These are phyloP conservation scores for Psilocybe cubensis DNA, from an alignment of 768 basidiomycete species.

Conservation along the genomic window DNA sequence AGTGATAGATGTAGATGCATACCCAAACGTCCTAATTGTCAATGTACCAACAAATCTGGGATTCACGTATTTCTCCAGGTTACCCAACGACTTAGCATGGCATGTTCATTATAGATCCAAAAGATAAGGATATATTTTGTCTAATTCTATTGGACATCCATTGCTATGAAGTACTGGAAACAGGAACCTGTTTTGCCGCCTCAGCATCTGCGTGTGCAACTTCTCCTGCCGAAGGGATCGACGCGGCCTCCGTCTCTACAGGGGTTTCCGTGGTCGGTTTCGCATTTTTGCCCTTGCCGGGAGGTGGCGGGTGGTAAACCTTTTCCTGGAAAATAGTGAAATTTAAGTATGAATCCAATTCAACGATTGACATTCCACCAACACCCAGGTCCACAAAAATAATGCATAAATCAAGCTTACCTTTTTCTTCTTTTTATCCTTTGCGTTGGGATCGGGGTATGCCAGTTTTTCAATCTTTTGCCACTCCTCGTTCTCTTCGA, in stretches of 20 bases:
- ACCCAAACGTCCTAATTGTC: no score
- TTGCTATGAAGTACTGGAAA: background rate
- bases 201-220: conserved; percentile 17
- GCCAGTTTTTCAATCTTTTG: conserved; percentile 75
- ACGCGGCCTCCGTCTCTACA: conserved; percentile 7
- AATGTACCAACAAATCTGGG: no score
- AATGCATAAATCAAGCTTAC: conserved; percentile 51
- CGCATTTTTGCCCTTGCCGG: conserved; percentile 73
- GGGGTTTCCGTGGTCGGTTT: conserved; percentile 19
- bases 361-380: background rate
- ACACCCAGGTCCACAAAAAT: no score
- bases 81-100: no score
- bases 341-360: background rate
- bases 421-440: conserved; percentile 68
- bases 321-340: conserved; percentile 56
- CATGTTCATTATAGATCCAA: no score
- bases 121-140: background rate
- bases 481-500: conserved; percentile 81
- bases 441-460: conserved; percentile 79
- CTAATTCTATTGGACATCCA: background rate
- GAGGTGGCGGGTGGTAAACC: conserved; percentile 83
- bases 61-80: no score
- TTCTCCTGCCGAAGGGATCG: conserved; percentile 7
- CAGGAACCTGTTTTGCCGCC: conserved; percentile 13
- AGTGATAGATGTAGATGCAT: no score